Evolutionary conservation across 495 filamentous ascomycete genomes (phyloP), one percentile per base, ranked within the genome.

Genomic region (Glonium stellatum): DNA sequence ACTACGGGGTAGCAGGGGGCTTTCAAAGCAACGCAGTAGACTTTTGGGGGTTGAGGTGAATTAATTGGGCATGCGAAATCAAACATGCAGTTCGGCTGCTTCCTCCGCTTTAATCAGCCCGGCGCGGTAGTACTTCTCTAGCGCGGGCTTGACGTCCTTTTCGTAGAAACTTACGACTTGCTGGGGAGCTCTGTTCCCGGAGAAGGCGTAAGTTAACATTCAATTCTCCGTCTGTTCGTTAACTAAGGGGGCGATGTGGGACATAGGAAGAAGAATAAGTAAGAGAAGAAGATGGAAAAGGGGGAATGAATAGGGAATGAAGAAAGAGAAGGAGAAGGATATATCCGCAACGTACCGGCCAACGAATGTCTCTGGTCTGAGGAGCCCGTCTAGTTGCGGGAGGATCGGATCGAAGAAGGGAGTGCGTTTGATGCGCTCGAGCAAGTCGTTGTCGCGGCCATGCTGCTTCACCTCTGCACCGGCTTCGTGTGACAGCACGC

Each of bases 331-430:
- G 27, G 6, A 31, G 27, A 31, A 31, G 27, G 78, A 78, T 2
- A 31, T 6, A 31, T 31, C 6, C 27, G 27, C 27, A 31, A 31
- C 27, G 2, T 31, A 31, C 25, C 84, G 73, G 36, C 89, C 87
- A 60, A 86, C 85, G 69, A 90, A 95, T 46, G 82, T 80, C 57
- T 73, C 72, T 0, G 87, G 84, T 60, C 90, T 83, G 44, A 95
- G 77, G 72, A 97, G 78, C 51, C 65, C 69, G 60, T 95, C 89
- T 41, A 96, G 77, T 58, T 96, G 84, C 51, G 65, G 76, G 73
- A 84, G 80, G 58, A 97, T 86, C n/a, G 89, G 86, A 68, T 80
- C 75, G 78, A 98, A 97, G 80, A 90, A 96, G 49, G 80, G 74
- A 18, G 79, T 81, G 57, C 75, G 78, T 73, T 83, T 84, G 70